Evolutionary conservation across 768 basidiomycete genomes (phyloP), one percentile per base, ranked within the genome.

Genomic region (Kwoniella heveanensis): DNA sequence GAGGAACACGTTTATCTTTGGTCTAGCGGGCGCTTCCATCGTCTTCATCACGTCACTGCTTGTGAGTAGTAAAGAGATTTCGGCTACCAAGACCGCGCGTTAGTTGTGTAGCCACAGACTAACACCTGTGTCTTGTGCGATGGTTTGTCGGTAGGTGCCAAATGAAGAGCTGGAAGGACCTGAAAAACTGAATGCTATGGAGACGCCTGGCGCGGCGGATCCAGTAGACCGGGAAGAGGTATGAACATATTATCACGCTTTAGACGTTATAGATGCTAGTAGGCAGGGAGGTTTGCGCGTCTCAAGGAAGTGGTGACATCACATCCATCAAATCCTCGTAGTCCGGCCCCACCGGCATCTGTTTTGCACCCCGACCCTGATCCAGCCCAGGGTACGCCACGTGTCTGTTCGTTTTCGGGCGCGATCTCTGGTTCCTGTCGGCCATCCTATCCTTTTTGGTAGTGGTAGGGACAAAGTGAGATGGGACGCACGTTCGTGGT

Each of bases 1-100:
- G 24, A 39, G 60, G 12, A 54, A 66, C 27, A 66, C 64, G 4
- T 66, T 66, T n/a, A 56, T 60, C 36, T 66, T 66, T 25, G 59
- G 64, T 2, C 49, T 53, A 15, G 53, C 51, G 22, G 64, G 55
- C 1, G 64, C 64, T 6, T 22, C 52, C 4, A 24, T 25, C 7
- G 58, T 65, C 17, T 60, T 60, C 46, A n/a, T 39, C 2, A 52
- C 57, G 5, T 59, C 64, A 2, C 29, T 65, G 12, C 48, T 56
- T 26, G 64, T 65, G 46, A 65, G 64, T 55, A 19, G n/a, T n/a
- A n/a, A n/a, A n/a, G n/a, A n/a, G n/a, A n/a, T n/a, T n/a, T n/a
- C n/a, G n/a, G n/a, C n/a, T n/a, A n/a, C n/a, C n/a, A n/a, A n/a
- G n/a, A n/a, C n/a, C n/a, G n/a, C n/a, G n/a, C n/a, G n/a, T n/a